phyloP scores from a whole-genome alignment of 192 early-diverging fungal species.

The Entophlyctis luteolus region DNA sequence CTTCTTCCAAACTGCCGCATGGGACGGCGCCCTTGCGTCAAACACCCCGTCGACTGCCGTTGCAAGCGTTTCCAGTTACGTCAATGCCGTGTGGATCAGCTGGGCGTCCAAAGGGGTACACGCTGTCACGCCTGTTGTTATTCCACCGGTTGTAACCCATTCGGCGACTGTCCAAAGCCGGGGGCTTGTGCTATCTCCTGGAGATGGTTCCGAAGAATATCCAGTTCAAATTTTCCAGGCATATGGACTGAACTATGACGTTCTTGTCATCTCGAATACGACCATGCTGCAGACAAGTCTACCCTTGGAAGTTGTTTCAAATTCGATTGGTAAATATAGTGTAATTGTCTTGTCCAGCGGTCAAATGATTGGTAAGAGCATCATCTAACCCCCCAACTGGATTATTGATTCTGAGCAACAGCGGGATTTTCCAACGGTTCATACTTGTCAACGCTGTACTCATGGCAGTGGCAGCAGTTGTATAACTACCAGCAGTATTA shows the following conservation, averaged over 20 bases:
- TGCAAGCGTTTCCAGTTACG: neutral
- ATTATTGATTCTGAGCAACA: neutral
- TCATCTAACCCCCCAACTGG: neutral
- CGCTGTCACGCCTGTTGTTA: neutral
- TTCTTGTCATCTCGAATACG: neutral
- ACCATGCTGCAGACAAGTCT: neutral
- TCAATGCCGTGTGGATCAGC: neutral
- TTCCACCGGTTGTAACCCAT: neutral
- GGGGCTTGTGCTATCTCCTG: neutral
- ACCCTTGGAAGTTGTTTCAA: neutral
- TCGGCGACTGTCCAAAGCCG: neutral
- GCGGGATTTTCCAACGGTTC: conserved; percentile 13
- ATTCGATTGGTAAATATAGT: conserved; percentile 3
- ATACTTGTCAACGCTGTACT: neutral
- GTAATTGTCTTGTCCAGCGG: conserved; percentile 1
- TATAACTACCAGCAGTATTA: conserved; percentile 11
- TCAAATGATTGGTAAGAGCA: neutral
- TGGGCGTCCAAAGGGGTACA: neutral
- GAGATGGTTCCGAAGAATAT: conserved; percentile 3
- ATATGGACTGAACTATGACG: conserved; percentile 8
- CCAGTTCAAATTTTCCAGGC: neutral
- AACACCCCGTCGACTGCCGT: neutral
- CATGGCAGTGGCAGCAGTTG: conserved; percentile 6
- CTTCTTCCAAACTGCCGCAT: neutral
- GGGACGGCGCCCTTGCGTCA: neutral